Evolutionary conservation across 768 basidiomycete genomes (phyloP).

Genomic region (Lactarius deliciosus): DNA sequence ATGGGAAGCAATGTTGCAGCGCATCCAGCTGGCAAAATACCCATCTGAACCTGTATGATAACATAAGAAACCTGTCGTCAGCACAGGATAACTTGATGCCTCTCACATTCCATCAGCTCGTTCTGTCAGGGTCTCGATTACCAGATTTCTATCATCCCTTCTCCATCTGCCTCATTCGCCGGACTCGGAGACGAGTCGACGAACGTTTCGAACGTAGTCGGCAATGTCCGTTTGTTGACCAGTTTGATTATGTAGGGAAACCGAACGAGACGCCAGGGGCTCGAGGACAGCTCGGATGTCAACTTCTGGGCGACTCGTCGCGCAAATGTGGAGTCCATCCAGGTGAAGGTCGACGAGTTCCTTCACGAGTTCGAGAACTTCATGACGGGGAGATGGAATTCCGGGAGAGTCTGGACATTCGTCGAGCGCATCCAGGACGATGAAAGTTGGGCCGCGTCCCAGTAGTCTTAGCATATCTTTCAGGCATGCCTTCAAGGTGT

Average conservation of each 20-base stretch:
- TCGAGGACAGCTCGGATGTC: neutral
- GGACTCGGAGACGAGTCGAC: neutral
- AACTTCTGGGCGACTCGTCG: neutral
- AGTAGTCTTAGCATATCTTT: neutral
- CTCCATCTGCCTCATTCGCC: neutral
- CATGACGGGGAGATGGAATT: neutral
- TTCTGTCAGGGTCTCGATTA: neutral
- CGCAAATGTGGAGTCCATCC: neutral
- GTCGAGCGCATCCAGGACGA: neutral
- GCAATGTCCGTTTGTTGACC: neutral
- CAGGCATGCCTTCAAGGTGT: neutral
- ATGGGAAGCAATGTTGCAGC: neutral
- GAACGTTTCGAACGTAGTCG: neutral
- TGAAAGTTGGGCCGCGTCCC: neutral
- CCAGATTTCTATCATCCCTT: neutral
- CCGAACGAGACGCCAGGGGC: neutral
- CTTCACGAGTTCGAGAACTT: neutral
- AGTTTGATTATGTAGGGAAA: neutral
- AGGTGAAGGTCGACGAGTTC: neutral
- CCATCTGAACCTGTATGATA: neutral
- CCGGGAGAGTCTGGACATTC: neutral
- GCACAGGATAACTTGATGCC: neutral
- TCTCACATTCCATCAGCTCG: neutral
- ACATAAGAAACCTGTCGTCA: neutral
- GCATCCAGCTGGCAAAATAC: neutral